Evolutionary conservation across 2,329 filamentous ascomycete species (phyloP).

Genomic region (Hypoxylon sp.): DNA sequence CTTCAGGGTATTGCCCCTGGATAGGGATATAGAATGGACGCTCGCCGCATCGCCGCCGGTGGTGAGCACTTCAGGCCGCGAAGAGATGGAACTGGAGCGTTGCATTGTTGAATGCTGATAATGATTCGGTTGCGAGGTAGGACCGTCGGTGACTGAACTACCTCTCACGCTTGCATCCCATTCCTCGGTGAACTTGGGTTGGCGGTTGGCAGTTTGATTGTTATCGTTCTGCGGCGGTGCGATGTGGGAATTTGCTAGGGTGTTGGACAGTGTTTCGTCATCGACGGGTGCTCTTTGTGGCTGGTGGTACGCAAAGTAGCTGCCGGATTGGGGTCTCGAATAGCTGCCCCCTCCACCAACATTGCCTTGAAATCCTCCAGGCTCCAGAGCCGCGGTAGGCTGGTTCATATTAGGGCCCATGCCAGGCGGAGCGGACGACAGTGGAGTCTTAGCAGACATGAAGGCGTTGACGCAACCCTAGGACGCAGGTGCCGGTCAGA

Average conservation of each 20-base stretch:
- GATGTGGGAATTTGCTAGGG: slow-evolving; percentile 54
- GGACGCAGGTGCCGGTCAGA: slow-evolving; percentile 24
- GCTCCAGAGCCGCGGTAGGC: slow-evolving; percentile 33
- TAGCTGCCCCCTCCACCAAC: slow-evolving; percentile 32
- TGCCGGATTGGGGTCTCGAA: slow-evolving; percentile 40
- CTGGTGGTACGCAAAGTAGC: slow-evolving; percentile 50
- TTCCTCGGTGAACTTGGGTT: slow-evolving; percentile 74
- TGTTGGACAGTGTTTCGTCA: slow-evolving; percentile 55
- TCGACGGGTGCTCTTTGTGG: slow-evolving; percentile 46
- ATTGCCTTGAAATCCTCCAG: slow-evolving; percentile 30
- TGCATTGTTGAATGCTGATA: slow-evolving; percentile 59
- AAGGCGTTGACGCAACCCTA: slow-evolving; percentile 34
- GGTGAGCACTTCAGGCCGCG: slow-evolving; percentile 62
- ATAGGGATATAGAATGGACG: slow-evolving; percentile 54
- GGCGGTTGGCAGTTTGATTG: slow-evolving; percentile 44
- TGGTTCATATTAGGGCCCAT: slow-evolving; percentile 42
- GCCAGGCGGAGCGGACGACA: slow-evolving; percentile 28
- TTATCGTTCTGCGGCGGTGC: slow-evolving; percentile 46
- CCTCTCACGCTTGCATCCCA: slow-evolving; percentile 78
- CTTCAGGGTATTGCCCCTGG: slow-evolving; percentile 79
- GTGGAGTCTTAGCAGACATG: slow-evolving; percentile 43
- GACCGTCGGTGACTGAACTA: slow-evolving; percentile 71
- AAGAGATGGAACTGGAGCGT: slow-evolving; percentile 71
- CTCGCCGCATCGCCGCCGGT: slow-evolving; percentile 55
- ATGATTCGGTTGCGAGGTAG: slow-evolving; percentile 45